Conservation (phyloP, 257 asterid species). For the Solanum ossicruentum region DNA sequence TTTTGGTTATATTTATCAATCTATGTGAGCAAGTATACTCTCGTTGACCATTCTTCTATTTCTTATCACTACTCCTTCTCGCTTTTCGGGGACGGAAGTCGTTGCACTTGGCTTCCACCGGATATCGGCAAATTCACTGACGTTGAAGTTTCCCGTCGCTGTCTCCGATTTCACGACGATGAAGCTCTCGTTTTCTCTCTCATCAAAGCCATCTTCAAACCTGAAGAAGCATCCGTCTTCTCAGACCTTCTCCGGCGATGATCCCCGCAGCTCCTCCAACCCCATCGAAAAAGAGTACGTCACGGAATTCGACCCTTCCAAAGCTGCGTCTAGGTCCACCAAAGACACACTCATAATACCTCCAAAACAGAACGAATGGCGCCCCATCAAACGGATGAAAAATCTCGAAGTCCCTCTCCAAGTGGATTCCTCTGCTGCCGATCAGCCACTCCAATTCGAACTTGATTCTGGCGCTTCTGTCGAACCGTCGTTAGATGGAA, state of each 20-base stretch:
- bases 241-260: slow-evolving; percentile 4
- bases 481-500: slow-evolving; percentile 26
- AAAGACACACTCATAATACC: slow-evolving; percentile 23
- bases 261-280: not conserved
- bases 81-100: not conserved
- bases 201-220: slow-evolving; percentile 39
- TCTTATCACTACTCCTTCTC: not conserved
- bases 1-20: not conserved
- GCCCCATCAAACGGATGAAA: slow-evolving; percentile 42
- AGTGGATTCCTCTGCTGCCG: slow-evolving; percentile 18
- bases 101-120: not conserved
- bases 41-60: not conserved
- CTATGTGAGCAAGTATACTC: not conserved
- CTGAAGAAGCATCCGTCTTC: slow-evolving; percentile 19
- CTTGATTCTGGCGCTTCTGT: slow-evolving; percentile 24
- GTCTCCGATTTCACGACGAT: slow-evolving; percentile 2
- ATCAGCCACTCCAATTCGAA: slow-evolving; percentile 45
- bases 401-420: slow-evolving; percentile 40
- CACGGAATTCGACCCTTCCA: slow-evolving; percentile 44
- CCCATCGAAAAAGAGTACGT: slow-evolving; percentile 26
- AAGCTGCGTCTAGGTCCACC: slow-evolving; percentile 19
- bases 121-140: not conserved
- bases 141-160: not conserved
- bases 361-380: slow-evolving; percentile 58
- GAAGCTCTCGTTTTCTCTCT: slow-evolving; percentile 62